Evolutionary conservation across 2,329 filamentous ascomycete genomes (phyloP), one percentile per base, ranked within the genome.

Genomic region (Ploettnerulaceae sp.): DNA sequence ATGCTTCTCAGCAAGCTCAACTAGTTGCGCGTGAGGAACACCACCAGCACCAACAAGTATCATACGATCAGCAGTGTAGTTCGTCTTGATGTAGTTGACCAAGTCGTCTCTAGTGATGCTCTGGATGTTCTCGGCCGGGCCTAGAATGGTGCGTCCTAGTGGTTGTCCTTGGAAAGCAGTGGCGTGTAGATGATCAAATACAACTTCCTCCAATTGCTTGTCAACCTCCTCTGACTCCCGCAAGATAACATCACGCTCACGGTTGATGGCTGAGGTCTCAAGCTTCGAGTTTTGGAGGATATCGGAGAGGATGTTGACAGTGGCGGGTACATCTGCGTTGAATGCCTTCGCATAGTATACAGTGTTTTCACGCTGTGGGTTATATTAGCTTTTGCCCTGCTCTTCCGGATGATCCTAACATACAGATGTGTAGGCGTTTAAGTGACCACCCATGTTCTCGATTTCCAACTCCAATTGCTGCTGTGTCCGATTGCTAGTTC

Each of bases 291-390:
- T 94, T 72, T 97, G 93, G 54, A 98, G 87, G 68, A 98, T 98
- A 69, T 98, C 93, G 76, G 93, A 86, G 53, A 98, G 88, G 65
- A 98, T 97, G 71, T 98, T 89, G 71, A 98, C 93, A 67, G 88
- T 88, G 70, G 90, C 86, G 64, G 90, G 90, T 53, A 97, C 89
- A 69, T 98, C 91, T 71, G 86, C 82, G 77, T 98, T 98, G 79
- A 98, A 95, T 57, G 91, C 85, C 77, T 97, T 96, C 72, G 93
- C 93, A 72, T 97, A 98, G 81, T 98, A 98, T 67, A 98, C 93
- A 64, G 93, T 98, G 81, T 96, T 97, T 73, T 98, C 93, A 71
- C 93, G 89, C 90, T 88, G 64, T 55, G 45, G 31, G 44, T 24
- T 7, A 32, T 56, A 45, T 61, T 49, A 61, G 58, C 35, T 46